These are phyloP conservation scores for Saxophila tyrrhenica DNA, from an alignment of 495 filamentous ascomycete species.

Conservation along the genomic window DNA sequence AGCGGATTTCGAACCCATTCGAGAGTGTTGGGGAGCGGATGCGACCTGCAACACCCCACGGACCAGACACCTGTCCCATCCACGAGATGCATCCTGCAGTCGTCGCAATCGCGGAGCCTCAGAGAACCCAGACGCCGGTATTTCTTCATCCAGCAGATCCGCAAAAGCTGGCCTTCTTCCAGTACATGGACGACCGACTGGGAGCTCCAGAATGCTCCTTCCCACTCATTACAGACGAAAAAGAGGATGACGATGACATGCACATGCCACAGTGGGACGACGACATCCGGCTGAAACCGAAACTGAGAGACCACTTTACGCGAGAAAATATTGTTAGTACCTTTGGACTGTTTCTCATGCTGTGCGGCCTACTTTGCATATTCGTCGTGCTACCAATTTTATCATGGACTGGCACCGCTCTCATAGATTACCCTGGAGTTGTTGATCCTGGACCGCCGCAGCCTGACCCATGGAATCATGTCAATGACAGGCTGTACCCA, in stretches of 20 bases:
- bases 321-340: constrained; percentile 30
- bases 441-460: constrained; percentile 1
- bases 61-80: background rate
- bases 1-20: constrained; percentile 14
- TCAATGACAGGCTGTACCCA: constrained; percentile 31
- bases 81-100: constrained; percentile 1
- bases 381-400: constrained; percentile 39
- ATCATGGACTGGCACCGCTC: constrained; percentile 26
- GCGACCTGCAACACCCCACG: constrained; percentile 1
- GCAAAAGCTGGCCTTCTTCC: constrained; percentile 23
- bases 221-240: constrained; percentile 33
- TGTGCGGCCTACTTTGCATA: constrained; percentile 33
- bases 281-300: constrained; percentile 33
- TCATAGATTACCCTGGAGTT: constrained; percentile 14
- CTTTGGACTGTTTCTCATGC: constrained; percentile 32
- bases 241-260: constrained; percentile 39
- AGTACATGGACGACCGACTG: constrained; percentile 34
- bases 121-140: constrained; percentile 8
- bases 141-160: constrained; percentile 19
- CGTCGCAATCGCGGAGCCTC: background rate
- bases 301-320: constrained; percentile 31
- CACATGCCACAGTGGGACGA: constrained; percentile 39
- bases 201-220: constrained; percentile 30
- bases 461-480: constrained; percentile 27
- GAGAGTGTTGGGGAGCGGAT: background rate